Conservation (phyloP, 148 eudicot species). For the Cornus kousa region DNA sequence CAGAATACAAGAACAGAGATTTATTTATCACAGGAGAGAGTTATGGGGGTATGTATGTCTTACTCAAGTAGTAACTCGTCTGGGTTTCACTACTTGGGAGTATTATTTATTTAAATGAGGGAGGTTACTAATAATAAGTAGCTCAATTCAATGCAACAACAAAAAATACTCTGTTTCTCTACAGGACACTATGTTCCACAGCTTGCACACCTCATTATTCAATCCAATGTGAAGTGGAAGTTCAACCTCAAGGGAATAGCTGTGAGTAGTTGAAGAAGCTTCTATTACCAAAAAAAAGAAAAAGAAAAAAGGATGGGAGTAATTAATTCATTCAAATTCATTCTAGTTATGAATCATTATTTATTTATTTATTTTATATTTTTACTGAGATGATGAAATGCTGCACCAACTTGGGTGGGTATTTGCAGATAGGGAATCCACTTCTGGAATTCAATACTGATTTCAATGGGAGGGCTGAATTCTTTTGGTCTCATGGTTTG, state of each 20-base stretch:
- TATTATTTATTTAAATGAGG: too few species aligned
- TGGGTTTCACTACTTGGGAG: too few species aligned
- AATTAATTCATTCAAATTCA: too few species aligned
- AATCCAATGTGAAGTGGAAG: constrained; percentile 41
- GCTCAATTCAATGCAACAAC: background rate
- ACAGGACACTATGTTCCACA: constrained; percentile 94
- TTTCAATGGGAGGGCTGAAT: constrained; percentile 57
- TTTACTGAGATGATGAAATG: too few species aligned
- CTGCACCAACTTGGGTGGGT: too few species aligned
- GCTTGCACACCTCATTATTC: constrained; percentile 52
- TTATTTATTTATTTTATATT: background rate
- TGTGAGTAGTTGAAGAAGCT: constrained; percentile 35
- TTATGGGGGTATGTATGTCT: constrained; percentile 43
- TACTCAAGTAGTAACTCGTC: too few species aligned
- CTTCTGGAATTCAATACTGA: constrained; percentile 70
- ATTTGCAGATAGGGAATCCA: constrained; percentile 76
- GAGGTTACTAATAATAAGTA: too few species aligned
- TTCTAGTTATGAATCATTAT: too few species aligned
- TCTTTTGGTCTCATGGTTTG: constrained; percentile 74
- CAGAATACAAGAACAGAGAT: constrained; percentile 61
- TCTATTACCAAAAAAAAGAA: too few species aligned
- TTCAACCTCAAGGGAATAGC: constrained; percentile 76
- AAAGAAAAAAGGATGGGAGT: too few species aligned
- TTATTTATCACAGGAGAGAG: constrained; percentile 77
- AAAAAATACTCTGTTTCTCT: constrained; percentile 3